These are phyloP conservation scores for Clavariopsis aquatica DNA, from an alignment of 495 filamentous ascomycete genomes.

Conservation along the genomic window DNA sequence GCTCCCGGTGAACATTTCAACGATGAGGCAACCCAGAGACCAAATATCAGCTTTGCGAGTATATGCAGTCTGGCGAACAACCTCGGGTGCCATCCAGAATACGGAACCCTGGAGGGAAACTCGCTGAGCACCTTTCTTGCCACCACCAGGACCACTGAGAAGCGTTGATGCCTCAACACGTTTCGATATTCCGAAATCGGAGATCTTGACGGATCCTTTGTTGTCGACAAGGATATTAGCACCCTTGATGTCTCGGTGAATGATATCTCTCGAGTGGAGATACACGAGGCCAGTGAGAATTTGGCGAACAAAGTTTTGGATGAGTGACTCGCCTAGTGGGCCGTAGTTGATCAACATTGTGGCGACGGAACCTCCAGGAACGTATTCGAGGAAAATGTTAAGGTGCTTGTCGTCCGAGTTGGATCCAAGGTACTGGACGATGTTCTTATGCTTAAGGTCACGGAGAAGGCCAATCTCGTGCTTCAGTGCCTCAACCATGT, in stretches of 20 bases:
- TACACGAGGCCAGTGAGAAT: conserved; percentile 95
- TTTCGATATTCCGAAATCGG: conserved; percentile 98
- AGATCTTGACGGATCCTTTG: conserved; percentile 98
- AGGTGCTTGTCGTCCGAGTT: conserved; percentile 87
- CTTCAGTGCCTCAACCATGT: conserved; percentile 95
- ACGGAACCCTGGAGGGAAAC: conserved; percentile 95
- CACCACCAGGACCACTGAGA: conserved; percentile 57
- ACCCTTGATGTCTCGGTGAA: conserved; percentile 98
- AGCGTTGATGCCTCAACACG: conserved; percentile 80
- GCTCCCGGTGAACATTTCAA: conserved; percentile 97
- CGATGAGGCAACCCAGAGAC: conserved; percentile 93
- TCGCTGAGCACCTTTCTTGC: conserved; percentile 58
- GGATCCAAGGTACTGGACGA: conserved; percentile 96
- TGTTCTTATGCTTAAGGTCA: conserved; percentile 93
- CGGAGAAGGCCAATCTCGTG: conserved; percentile 92
- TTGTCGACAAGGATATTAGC: conserved; percentile 99
- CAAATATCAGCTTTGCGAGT: conserved; percentile 99
- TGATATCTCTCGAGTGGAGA: conserved; percentile 91
- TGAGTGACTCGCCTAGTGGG: conserved; percentile 85
- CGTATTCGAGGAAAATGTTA: conserved; percentile 99
- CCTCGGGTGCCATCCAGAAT: conserved; percentile 99
- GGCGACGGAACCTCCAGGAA: conserved; percentile 94
- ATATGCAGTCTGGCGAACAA: conserved; percentile 95
- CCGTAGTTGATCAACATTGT: conserved; percentile 99
- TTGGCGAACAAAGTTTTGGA: conserved; percentile 95